phyloP scores from a whole-genome alignment of 2,329 filamentous ascomycete species.

The Fusarium sp. region DNA sequence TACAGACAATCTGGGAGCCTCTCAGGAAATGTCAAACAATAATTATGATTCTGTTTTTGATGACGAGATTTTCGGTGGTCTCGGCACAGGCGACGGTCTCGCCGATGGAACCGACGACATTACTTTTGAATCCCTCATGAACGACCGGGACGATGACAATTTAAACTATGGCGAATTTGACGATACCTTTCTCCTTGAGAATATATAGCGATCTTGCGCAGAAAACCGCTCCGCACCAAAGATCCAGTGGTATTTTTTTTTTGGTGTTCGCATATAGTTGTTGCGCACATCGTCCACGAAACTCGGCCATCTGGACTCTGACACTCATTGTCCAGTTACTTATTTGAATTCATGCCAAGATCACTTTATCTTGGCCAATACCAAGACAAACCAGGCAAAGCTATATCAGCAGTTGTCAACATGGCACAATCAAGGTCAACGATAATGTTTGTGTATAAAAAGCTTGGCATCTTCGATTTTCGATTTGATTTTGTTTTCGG shows the following conservation, averaged over 20 bases:
- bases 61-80: constrained; percentile 54
- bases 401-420: background rate
- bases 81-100: constrained; percentile 52
- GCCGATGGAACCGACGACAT: constrained; percentile 48
- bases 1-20: constrained; percentile 4
- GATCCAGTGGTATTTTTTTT: background rate
- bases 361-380: background rate
- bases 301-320: background rate
- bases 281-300: background rate
- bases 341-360: background rate
- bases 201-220: constrained; percentile 16
- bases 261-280: background rate
- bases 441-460: background rate
- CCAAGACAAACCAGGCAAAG: background rate
- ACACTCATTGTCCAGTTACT: background rate
- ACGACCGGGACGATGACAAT: constrained; percentile 48
- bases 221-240: background rate
- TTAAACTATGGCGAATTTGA: constrained; percentile 59
- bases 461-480: constrained; percentile 1
- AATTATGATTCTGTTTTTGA: constrained; percentile 51
- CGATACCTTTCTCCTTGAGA: constrained; percentile 55
- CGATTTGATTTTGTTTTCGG: background rate
- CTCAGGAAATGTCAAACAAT: constrained; percentile 37
- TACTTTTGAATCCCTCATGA: constrained; percentile 64
- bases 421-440: background rate